Percentiles rank a stretch among this genome's conserved stretches.
These are phyloP conservation scores for Plasmodium reichenowi DNA, from an alignment of 169 alveolate species.

Conservation along the genomic window DNA sequence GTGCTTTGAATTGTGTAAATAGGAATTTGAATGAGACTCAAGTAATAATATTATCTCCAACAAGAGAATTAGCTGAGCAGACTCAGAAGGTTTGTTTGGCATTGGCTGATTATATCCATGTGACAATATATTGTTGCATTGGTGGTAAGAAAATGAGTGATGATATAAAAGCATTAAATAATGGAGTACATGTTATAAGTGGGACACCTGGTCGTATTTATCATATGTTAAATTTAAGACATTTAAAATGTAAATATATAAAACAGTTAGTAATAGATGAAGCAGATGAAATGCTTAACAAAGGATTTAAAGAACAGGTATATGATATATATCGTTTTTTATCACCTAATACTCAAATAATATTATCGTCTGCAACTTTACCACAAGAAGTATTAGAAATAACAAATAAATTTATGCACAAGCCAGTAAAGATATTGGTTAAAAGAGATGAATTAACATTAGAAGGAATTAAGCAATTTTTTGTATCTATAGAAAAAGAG, in stretches of 20 bases:
- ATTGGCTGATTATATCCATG: conserved; percentile 93
- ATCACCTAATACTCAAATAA: conserved; percentile 90
- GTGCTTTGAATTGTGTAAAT: conserved; percentile 95
- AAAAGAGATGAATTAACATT: conserved; percentile 98
- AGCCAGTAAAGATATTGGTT: conserved; percentile 96
- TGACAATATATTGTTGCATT: conserved; percentile 96
- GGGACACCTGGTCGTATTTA: conserved; percentile 99
- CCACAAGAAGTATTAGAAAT: conserved; percentile 96
- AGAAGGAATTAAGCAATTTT: conserved; percentile 99
- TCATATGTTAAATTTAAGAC: conserved; percentile 97
- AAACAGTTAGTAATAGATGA: conserved; percentile 97
- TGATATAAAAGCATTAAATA: conserved; percentile 95
- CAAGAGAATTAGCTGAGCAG: conserved; percentile 99
- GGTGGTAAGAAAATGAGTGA: conserved; percentile 99
- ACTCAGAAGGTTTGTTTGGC: conserved; percentile 93
- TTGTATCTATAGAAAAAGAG: conserved; percentile 97
- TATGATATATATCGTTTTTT: conserved; percentile 87
- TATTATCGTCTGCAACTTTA: conserved; percentile 98
- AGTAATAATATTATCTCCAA: conserved; percentile 98
- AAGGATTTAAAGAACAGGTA: conserved; percentile 97
- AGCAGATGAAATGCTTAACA: conserved; percentile 99
- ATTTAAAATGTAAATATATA: conserved; percentile 93
- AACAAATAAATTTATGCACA: conserved; percentile 96
- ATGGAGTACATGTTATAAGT: conserved; percentile 99
- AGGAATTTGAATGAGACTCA: conserved; percentile 92